These are phyloP conservation scores for Coniochaeta pulveracea DNA, from an alignment of 2,329 filamentous ascomycete species.

Conservation along the genomic window DNA sequence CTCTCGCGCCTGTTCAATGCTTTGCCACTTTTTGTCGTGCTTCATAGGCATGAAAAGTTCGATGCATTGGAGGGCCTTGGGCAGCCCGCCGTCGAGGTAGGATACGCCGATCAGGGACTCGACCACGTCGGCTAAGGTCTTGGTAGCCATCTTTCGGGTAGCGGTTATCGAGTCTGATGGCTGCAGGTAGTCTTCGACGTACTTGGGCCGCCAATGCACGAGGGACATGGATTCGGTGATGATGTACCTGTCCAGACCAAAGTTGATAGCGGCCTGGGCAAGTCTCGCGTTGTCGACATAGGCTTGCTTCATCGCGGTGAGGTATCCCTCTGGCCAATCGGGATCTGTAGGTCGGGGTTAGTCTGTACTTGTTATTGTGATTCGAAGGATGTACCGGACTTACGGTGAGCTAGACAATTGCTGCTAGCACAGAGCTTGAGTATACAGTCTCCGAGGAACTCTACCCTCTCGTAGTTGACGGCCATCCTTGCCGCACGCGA, in stretches of 20 bases:
- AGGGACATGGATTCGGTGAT: constrained; percentile 56
- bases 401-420: constrained; percentile 46
- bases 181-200: constrained; percentile 29
- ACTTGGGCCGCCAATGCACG: constrained; percentile 59
- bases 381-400: constrained; percentile 16
- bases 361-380: not conserved
- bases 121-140: constrained; percentile 76
- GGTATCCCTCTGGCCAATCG: constrained; percentile 63
- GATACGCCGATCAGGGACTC: constrained; percentile 75
- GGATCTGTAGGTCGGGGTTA: constrained; percentile 33
- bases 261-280: constrained; percentile 47
- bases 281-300: constrained; percentile 70
- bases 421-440: constrained; percentile 65
- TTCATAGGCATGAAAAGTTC: constrained; percentile 52
- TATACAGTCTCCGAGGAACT: constrained; percentile 78
- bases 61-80: constrained; percentile 53
- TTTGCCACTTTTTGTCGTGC: constrained; percentile 40
- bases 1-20: constrained; percentile 26
- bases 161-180: constrained; percentile 7
- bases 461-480: constrained; percentile 69
- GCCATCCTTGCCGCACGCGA: constrained; percentile 47
- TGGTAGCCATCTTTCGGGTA: constrained; percentile 49
- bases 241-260: constrained; percentile 63
- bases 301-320: constrained; percentile 56
- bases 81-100: constrained; percentile 55